Evolutionary conservation across 331 rosid species (phyloP), one percentile per base, ranked within the genome.

Genomic region (Rosa hybrid): DNA sequence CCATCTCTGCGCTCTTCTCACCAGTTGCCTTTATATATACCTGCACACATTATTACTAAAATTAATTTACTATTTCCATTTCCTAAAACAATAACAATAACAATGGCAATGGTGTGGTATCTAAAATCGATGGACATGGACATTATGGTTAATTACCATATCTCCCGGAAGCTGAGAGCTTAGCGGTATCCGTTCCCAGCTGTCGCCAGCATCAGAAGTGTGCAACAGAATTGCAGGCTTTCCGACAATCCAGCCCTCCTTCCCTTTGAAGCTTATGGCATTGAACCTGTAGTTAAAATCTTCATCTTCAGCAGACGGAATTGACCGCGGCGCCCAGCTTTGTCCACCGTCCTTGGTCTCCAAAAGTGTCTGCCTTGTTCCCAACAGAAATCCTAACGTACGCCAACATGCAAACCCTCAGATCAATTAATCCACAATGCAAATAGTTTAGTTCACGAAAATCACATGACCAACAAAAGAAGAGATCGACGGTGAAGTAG

Each of bases 1-100:
- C 99, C 98, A 95, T 90, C 90, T 95, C 99, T 7, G 99, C 96
- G 79, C 98, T 88, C 90, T 91, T 91, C 25, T 95, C 99, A 53
- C 85, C 96, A 30, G 97, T 95, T 48, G 99, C 98, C 90, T 91
- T 90, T 76, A 95, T 91, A 86, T 93, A 95, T 49, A 95, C 98
- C 99, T 95, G 84, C 83, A 77, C 17, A 46, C 72, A 68, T 68
- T 64, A 34, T 3, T 17, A 18, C 23, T 54, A 23, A 23, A 25
- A 25, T 25, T 25, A 25, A 23, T 25, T 3, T 3, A 23, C 17
- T 5, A 60, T 25, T 12, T 62, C 3, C 20, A 14, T 25, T 2
- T 38, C 6, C 34, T 46, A 13, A 46, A 23, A 46, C n/a, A 42
- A 23, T 23, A 38, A 8, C 75, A 46, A 56, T n/a, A 38, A 8